A percentile compares a stretch with the other conserved stretches of the same genome.
Evolutionary conservation across 805 yeast species (phyloP).

Genomic region (Wickerhamiella kurtzmanii): DNA sequence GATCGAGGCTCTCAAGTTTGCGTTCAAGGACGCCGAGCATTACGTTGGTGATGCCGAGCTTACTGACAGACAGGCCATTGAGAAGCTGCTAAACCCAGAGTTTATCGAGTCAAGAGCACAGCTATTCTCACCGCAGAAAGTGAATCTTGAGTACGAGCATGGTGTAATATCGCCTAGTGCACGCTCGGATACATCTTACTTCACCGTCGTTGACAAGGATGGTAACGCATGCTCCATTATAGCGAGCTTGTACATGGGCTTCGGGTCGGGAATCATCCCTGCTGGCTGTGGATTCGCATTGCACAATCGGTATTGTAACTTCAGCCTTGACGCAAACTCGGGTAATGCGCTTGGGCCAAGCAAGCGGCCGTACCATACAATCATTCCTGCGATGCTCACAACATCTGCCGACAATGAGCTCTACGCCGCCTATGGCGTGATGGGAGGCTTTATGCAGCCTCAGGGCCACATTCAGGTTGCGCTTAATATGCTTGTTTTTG

Average conservation of each 20-base stretch:
- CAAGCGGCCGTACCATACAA: slow-evolving; percentile 70
- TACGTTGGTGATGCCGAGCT: slow-evolving; percentile 47
- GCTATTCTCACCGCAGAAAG: slow-evolving; percentile 31
- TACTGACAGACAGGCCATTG: slow-evolving; percentile 17
- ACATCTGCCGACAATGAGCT: slow-evolving; percentile 31
- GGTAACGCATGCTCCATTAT: slow-evolving; percentile 78
- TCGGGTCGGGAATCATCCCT: slow-evolving; percentile 61
- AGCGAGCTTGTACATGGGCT: slow-evolving; percentile 54
- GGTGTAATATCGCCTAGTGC: slow-evolving; percentile 32
- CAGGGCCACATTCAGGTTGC: slow-evolving; percentile 73
- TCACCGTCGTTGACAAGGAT: slow-evolving; percentile 46
- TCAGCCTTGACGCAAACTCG: slow-evolving; percentile 43
- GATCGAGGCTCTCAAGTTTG: slow-evolving; percentile 59
- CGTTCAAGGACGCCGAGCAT: slow-evolving; percentile 63
- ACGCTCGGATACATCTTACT: slow-evolving; percentile 61
- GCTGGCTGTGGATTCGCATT: slow-evolving; percentile 47
- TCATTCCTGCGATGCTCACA: slow-evolving; percentile 72
- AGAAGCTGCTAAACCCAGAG: slow-evolving; percentile 33
- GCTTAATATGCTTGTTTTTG: slow-evolving; percentile 49
- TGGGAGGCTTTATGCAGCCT: slow-evolving; percentile 84
- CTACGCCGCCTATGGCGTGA: slow-evolving; percentile 65
- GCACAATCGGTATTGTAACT: slow-evolving; percentile 68
- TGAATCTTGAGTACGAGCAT: slow-evolving; percentile 31
- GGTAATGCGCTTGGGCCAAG: slow-evolving; percentile 52
- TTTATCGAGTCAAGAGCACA: slow-evolving; percentile 40